phyloP scores from a whole-genome alignment of 768 basidiomycete genomes.

The Serendipita sp. region DNA sequence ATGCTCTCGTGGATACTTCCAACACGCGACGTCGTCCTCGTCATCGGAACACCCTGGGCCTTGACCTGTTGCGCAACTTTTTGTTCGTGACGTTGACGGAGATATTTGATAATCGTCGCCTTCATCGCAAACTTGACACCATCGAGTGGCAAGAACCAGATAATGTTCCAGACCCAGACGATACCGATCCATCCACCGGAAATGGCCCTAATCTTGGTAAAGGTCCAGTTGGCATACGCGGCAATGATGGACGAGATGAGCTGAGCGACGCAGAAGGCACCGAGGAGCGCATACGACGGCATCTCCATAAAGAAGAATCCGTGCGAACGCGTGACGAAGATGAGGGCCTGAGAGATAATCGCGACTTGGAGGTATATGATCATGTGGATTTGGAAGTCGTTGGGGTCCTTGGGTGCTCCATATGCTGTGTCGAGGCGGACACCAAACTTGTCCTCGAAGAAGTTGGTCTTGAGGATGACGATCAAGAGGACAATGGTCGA shows the following conservation, averaged over 20 bases:
- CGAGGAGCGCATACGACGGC: conserved; percentile 74
- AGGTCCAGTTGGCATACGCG: conserved; percentile 84
- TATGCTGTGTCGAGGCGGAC: conserved; percentile 27
- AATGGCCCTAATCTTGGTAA: conserved; percentile 65
- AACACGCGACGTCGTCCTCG: conserved; percentile 76
- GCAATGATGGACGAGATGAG: conserved; percentile 92
- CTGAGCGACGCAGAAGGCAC: conserved; percentile 86
- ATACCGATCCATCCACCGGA: conserved; percentile 96
- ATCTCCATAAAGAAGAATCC: conserved; percentile 96
- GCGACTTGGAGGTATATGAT: conserved; percentile 93
- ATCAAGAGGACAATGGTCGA: conserved; percentile 75
- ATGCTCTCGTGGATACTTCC: conserved; percentile 81
- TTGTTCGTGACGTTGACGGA: conserved; percentile 47
- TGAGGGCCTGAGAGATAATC: conserved; percentile 95
- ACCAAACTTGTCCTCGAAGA: conserved; percentile 79
- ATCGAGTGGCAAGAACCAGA: conserved; percentile 94
- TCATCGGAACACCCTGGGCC: conserved; percentile 48
- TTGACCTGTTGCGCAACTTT: conserved; percentile 21
- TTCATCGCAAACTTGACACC: conserved; percentile 95
- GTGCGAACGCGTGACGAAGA: conserved; percentile 90
- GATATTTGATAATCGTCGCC: conserved; percentile 71
- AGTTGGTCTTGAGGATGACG: conserved; percentile 70
- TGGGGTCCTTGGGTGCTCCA: conserved; percentile 24
- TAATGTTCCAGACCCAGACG: conserved; percentile 90
- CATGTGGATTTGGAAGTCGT: conserved; percentile 69